A percentile compares a stretch with the other conserved stretches of the same genome.
phyloP scores from a whole-genome alignment of 1,139 yeast genomes.

The Yamadazyma buinensis region DNA sequence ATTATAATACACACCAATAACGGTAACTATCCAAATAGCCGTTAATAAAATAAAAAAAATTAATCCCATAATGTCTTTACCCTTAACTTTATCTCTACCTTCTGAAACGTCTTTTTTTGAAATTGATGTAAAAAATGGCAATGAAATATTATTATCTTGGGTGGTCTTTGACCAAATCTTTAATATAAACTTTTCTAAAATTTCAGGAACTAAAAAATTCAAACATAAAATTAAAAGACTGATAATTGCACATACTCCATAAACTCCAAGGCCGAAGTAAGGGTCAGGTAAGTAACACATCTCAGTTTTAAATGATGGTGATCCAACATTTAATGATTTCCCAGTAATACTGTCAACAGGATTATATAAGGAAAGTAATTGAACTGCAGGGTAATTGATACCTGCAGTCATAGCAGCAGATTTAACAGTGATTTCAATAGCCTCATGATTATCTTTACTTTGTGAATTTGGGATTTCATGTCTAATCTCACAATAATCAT shows the following conservation, averaged over 20 bases:
- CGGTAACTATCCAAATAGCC: background rate
- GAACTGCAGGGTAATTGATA: conserved; percentile 77
- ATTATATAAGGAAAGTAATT: conserved; percentile 66
- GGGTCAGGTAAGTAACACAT: conserved; percentile 77
- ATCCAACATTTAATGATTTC: background rate
- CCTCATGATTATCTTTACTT: too few relatives aligned
- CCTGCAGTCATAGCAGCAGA: conserved; percentile 95
- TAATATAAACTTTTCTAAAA: background rate
- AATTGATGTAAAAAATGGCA: conserved; percentile 2
- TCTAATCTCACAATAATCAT: conserved; percentile 81
- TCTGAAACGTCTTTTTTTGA: background rate
- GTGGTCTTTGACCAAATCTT: background rate
- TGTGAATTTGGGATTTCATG: conserved; percentile 30
- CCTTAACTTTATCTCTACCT: background rate
- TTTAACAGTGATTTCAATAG: conserved; percentile 83
- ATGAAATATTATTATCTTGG: background rate
- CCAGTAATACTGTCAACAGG: conserved; percentile 23
- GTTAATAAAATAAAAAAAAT: background rate
- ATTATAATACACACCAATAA: conserved; percentile 9
- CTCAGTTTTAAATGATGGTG: conserved; percentile 36
- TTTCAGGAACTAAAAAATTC: conserved; percentile 9
- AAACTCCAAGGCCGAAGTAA: conserved; percentile 22
- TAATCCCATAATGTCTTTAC: conserved; percentile 3
- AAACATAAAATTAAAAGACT: conserved; percentile 6
- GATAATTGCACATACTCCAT: conserved; percentile 9